Evolutionary conservation across 805 yeast species (phyloP).

Genomic region (Starmera amethionina): DNA sequence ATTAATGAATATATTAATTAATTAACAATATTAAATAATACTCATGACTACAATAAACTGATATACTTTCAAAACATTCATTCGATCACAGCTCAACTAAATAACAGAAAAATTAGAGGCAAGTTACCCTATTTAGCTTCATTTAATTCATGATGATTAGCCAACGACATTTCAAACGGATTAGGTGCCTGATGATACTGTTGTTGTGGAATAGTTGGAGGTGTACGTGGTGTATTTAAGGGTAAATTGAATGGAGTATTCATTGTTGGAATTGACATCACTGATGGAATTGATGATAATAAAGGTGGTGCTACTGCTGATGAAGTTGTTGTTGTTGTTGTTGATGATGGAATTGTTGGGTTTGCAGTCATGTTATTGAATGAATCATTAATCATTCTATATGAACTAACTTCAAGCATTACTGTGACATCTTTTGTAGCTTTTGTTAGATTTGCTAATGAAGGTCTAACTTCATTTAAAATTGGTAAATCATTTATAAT

Average conservation of each 20-base stretch:
- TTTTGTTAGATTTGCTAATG: conserved; percentile 72
- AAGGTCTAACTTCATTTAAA: conserved; percentile 68
- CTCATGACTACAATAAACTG: too few species aligned
- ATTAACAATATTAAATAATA: too few species aligned
- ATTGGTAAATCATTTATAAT: conserved; percentile 77
- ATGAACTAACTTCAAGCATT: conserved; percentile 61
- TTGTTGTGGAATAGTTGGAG: conserved; percentile 1
- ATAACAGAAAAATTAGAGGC: too few species aligned
- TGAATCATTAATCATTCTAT: conserved; percentile 23
- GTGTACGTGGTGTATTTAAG: conserved; percentile 3
- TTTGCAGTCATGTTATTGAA: conserved; percentile 1
- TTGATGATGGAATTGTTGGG: not conserved
- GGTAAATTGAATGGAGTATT: conserved; percentile 12
- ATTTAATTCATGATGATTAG: not conserved
- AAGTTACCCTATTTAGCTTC: too few species aligned
- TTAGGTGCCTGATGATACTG: conserved; percentile 1
- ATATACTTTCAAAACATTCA: too few species aligned
- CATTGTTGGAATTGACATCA: conserved; percentile 21
- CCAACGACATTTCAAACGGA: conserved; percentile 18
- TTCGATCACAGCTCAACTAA: too few species aligned
- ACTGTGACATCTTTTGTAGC: conserved; percentile 89
- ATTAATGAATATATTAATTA: too few species aligned
- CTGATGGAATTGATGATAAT: conserved; percentile 19
- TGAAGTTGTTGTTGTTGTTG: conserved; percentile 10
- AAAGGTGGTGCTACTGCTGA: conserved; percentile 7